These are phyloP conservation scores for Daldinia vernicosa DNA, from an alignment of 495 filamentous ascomycete genomes.

Conservation along the genomic window DNA sequence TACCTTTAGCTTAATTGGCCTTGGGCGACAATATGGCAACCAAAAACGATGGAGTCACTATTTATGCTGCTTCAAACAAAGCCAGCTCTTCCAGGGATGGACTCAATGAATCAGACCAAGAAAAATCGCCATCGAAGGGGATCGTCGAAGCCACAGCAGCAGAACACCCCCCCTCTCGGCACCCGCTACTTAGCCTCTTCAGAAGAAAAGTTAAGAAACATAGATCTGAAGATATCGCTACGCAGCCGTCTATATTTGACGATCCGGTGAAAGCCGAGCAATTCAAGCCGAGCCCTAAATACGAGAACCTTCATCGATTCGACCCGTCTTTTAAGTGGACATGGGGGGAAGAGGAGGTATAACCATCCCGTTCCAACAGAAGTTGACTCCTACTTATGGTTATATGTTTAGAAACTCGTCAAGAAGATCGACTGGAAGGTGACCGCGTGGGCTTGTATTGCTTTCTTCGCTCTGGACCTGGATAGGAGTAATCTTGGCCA, in stretches of 20 bases:
- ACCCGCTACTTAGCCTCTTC: slow-evolving; percentile 17
- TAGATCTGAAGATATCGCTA: slow-evolving; percentile 54
- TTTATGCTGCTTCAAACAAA: neutral
- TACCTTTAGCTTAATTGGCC: neutral
- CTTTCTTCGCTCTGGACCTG: slow-evolving; percentile 3
- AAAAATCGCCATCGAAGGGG: slow-evolving; percentile 9
- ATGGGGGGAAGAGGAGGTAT: slow-evolving; percentile 58
- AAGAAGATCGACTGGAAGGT: slow-evolving; percentile 11
- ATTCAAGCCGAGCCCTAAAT: slow-evolving; percentile 56
- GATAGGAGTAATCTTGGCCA: slow-evolving; percentile 7
- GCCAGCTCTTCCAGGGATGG: slow-evolving; percentile 13
- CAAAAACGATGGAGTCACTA: slow-evolving; percentile 5
- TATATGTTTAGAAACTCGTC: neutral
- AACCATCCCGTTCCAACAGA: neutral
- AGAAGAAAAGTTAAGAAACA: slow-evolving; percentile 4
- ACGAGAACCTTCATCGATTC: slow-evolving; percentile 63
- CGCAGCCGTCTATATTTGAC: slow-evolving; percentile 61
- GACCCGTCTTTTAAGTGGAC: slow-evolving; percentile 63
- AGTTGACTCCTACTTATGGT: neutral
- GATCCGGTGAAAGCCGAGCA: slow-evolving; percentile 56
- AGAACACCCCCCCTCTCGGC: neutral
- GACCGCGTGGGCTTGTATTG: slow-evolving; percentile 5
- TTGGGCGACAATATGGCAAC: slow-evolving; percentile 1
- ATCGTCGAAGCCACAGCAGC: neutral
- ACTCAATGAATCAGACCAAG: slow-evolving; percentile 8